Conservation (phyloP, 768 basidiomycete species). For the Naematelia encephala region DNA sequence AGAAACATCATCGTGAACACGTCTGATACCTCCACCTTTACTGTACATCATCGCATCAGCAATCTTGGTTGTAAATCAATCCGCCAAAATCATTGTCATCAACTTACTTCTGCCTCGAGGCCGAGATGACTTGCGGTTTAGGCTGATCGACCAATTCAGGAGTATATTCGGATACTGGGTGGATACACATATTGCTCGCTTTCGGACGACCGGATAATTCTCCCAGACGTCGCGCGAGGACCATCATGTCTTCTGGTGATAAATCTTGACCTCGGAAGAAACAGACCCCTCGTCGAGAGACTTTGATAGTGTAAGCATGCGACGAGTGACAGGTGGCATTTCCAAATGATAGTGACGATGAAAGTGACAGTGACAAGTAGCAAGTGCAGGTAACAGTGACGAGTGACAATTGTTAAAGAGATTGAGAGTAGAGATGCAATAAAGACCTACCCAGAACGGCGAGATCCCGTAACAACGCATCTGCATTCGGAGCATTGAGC, state of each 20-base stretch:
- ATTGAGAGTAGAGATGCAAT: too few relatives aligned
- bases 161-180: conserved; percentile 46
- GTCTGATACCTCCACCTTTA: conserved; percentile 27
- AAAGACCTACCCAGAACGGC: conserved; percentile 57
- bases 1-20: conserved; percentile 36
- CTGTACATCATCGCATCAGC: too few relatives aligned
- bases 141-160: conserved; percentile 38
- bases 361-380: too few relatives aligned
- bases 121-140: conserved; percentile 41
- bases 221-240: conserved; percentile 36
- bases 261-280: conserved; percentile 51
- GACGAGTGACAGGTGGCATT: too few relatives aligned
- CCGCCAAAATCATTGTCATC: too few relatives aligned
- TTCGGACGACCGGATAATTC: conserved; percentile 44
- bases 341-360: too few relatives aligned
- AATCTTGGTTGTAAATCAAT: conserved; percentile 17
- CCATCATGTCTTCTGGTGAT: conserved; percentile 38
- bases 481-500: conserved; percentile 55
- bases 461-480: conserved; percentile 59
- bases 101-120: conserved; percentile 27
- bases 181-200: conserved; percentile 32
- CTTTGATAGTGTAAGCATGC: too few relatives aligned
- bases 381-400: too few relatives aligned
- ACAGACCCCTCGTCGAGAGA: conserved; percentile 50
- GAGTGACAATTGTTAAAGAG: too few relatives aligned